Evolutionary conservation across 345 rosid genomes (phyloP).

Genomic region (Leavenworthia alabamica): DNA sequence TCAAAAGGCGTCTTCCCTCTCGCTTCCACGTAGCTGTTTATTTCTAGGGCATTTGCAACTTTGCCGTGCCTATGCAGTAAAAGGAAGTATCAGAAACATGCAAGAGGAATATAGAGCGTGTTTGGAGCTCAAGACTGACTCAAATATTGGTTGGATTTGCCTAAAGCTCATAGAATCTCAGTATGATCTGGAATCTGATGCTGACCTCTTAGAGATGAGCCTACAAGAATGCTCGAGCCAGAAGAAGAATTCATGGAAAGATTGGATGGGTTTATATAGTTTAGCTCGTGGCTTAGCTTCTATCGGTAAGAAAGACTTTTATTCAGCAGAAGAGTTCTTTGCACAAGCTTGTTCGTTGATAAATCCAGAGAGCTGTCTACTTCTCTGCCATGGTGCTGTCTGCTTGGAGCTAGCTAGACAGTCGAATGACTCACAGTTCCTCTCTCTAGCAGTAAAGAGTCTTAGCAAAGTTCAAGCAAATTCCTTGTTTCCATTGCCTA

Average conservation of each 20-base stretch:
- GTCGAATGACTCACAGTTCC: constrained; percentile 41
- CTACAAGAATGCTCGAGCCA: constrained; percentile 44
- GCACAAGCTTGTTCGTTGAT: constrained; percentile 55
- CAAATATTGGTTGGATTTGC: constrained; percentile 66
- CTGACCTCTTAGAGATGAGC: constrained; percentile 41
- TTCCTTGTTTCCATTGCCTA: constrained; percentile 49
- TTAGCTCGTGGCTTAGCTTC: constrained; percentile 53
- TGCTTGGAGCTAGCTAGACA: constrained; percentile 76
- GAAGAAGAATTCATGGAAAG: constrained; percentile 40
- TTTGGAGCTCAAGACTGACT: constrained; percentile 70
- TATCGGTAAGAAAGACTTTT: constrained; percentile 41
- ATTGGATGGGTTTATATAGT: constrained; percentile 57
- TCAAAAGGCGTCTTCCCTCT: constrained; percentile 48
- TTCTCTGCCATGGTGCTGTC: constrained; percentile 72
- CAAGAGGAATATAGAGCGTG: constrained; percentile 57
- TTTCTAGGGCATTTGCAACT: constrained; percentile 71
- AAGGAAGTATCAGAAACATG: constrained; percentile 37
- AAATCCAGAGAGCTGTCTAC: constrained; percentile 54
- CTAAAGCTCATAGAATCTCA: constrained; percentile 64
- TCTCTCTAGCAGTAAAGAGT: constrained; percentile 56
- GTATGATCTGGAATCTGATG: constrained; percentile 44
- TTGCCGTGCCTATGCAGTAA: constrained; percentile 76
- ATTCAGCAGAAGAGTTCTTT: constrained; percentile 56
- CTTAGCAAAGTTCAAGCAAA: constrained; percentile 49
- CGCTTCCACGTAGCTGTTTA: constrained; percentile 50